These are phyloP conservation scores for Thalassiosira hispida DNA, from an alignment of 352 stramenopile species.

Conservation along the genomic window DNA sequence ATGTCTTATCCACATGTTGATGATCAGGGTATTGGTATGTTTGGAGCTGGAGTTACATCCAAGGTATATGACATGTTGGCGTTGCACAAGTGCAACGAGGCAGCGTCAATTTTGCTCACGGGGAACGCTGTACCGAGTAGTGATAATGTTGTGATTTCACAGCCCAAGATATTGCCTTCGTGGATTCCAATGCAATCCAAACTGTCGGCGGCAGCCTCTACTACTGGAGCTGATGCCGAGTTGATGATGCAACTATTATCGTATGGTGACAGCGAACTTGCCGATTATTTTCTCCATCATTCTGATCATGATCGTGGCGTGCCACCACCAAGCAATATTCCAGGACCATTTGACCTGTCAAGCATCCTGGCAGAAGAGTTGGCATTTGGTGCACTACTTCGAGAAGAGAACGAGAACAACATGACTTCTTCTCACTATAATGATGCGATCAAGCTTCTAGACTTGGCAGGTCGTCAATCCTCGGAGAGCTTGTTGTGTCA, in stretches of 20 bases:
- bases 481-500: conserved; percentile 69
- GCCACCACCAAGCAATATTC: conserved; percentile 44
- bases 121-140: conserved; percentile 40
- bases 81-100: conserved; percentile 61
- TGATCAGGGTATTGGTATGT: conserved; percentile 66
- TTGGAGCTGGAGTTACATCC: conserved; percentile 69
- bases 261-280: conserved; percentile 71
- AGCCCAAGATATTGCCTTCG: conserved; percentile 68
- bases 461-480: conserved; percentile 64
- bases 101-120: conserved; percentile 72
- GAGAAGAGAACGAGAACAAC: conserved; percentile 6
- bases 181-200: conserved; percentile 75
- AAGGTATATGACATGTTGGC: conserved; percentile 72
- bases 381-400: conserved; percentile 45
- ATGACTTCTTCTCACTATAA: conserved; percentile 6
- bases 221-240: conserved; percentile 35
- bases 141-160: conserved; percentile 37
- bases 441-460: conserved; percentile 72
- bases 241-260: conserved; percentile 64
- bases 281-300: conserved; percentile 61
- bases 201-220: conserved; percentile 35
- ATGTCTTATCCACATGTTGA: conserved; percentile 73
- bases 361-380: conserved; percentile 59
- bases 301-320: conserved; percentile 24
- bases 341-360: conserved; percentile 60